A percentile compares a stretch with the other conserved stretches of the same genome.
Conservation (phyloP, 768 basidiomycete species). For the Hypholoma fasciculare region DNA sequence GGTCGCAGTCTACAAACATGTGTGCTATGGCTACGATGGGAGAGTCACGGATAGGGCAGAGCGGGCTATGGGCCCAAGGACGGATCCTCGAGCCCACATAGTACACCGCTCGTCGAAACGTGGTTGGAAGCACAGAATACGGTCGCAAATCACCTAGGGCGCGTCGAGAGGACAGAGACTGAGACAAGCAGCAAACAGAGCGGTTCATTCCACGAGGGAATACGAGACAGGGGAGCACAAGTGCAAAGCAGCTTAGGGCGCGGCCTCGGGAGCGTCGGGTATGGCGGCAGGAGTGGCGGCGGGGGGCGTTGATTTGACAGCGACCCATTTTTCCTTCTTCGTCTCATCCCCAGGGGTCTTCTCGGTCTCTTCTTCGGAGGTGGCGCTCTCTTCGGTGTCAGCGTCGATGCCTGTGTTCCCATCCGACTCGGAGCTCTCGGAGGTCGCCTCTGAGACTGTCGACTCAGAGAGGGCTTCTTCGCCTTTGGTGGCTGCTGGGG, state of each 20-base stretch:
- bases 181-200: slow-evolving; percentile 20
- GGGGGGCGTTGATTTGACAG: slow-evolving; percentile 53
- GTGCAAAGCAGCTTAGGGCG: slow-evolving; percentile 13
- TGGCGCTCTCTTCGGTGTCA: slow-evolving; percentile 75
- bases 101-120: slow-evolving; percentile 6
- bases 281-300: slow-evolving; percentile 19
- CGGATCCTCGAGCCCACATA: background rate
- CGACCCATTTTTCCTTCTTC: slow-evolving; percentile 74
- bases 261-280: slow-evolving; percentile 15
- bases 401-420: slow-evolving; percentile 64
- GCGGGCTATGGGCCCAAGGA: background rate
- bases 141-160: slow-evolving; percentile 7
- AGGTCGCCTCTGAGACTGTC: slow-evolving; percentile 22
- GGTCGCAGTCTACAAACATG: slow-evolving; percentile 6
- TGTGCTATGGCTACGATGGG: slow-evolving; percentile 8
- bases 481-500: slow-evolving; percentile 25
- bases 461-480: slow-evolving; percentile 28
- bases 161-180: slow-evolving; percentile 11
- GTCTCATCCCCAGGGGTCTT: slow-evolving; percentile 36
- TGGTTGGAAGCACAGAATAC: slow-evolving; percentile 5
- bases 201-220: slow-evolving; percentile 1
- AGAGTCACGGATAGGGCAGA: slow-evolving; percentile 4
- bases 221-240: background rate
- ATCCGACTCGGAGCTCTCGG: slow-evolving; percentile 59
- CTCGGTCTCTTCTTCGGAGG: slow-evolving; percentile 70